Evolutionary conservation across 75 land plant genomes (phyloP), one percentile per base, ranked within the genome.

Genomic region (Cunninghamia lanceolata): DNA sequence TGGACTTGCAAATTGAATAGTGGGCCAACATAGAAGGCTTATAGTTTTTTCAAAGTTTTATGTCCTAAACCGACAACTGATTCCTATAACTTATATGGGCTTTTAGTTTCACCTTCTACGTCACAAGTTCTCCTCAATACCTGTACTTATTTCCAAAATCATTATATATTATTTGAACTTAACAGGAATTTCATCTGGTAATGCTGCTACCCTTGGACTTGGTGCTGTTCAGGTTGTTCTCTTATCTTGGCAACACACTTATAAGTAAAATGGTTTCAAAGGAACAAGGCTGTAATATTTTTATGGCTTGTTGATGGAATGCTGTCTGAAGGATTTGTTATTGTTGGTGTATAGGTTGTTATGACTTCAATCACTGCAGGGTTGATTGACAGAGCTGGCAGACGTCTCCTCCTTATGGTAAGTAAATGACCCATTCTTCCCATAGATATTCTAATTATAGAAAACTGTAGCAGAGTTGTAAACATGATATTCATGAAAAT

Each of bases 341-440:
- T 75, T 16, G 25, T 16, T 43, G 42, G 9, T 36, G 70, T 75
- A 8, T 76, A 96, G 96, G 98, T 96, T 45, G 79, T 93, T 85
- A 94, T 91, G 79, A 96, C 98, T 84, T 94, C 85, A 35, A 90
- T 96, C 70, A 86, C 94, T 42, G 91, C 95, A 39, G 90, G 87
- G 86, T 88, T 96, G 81, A 86, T 92, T 84, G 98, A 96, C 88
- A 92, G 83, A 92, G 89, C 94, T 38, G 98, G 98, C 0, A 89
- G 98, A 35, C 89, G 98, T 46, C 86, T 95, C 52, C 93, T 96
- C 13, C 94, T 96, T 79, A 92, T 91, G 66, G 98, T 96, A 86
- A 87, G 93, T 89, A 80, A 47, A 45, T 28, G 9, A 21, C 28
- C 79, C 25, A 76, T 39, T 76, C 66, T 59, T 59, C 25, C 3